Evolutionary conservation across 495 filamentous ascomycete species (phyloP).

Genomic region (Letharia lupina): DNA sequence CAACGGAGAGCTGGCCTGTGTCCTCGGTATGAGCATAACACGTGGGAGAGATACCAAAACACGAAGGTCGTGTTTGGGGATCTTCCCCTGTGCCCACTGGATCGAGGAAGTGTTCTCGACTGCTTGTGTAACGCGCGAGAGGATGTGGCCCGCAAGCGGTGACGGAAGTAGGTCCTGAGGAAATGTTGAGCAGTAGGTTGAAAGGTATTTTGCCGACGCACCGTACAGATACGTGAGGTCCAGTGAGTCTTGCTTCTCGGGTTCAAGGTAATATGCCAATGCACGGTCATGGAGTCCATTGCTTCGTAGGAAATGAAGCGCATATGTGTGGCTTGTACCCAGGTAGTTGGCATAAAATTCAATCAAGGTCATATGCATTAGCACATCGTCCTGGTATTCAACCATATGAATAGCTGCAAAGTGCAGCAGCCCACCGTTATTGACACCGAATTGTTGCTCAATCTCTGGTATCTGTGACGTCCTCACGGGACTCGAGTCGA

Average conservation of each 20-base stretch:
- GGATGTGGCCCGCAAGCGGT: conserved; percentile 35
- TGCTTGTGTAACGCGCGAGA: conserved; percentile 37
- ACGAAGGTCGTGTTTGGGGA: conserved; percentile 46
- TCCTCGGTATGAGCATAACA: conserved; percentile 42
- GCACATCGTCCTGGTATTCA: conserved; percentile 54
- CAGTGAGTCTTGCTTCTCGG: conserved; percentile 42
- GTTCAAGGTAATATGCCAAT: conserved; percentile 46
- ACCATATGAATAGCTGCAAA: conserved; percentile 71
- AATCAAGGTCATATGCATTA: conserved; percentile 73
- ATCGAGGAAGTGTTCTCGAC: conserved; percentile 36
- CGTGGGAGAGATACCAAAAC: conserved; percentile 52
- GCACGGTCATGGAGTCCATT: conserved; percentile 44
- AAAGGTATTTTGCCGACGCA: conserved; percentile 49
- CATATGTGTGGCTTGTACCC: conserved; percentile 38
- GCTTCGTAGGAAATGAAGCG: conserved; percentile 47
- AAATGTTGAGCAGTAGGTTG: conserved; percentile 47
- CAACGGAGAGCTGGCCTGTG: conserved; percentile 39
- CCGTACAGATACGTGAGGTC: conserved; percentile 46
- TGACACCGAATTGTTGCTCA: conserved; percentile 44
- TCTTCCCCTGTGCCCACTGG: conserved; percentile 45
- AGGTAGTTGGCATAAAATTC: conserved; percentile 67
- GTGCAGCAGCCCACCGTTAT: conserved; percentile 54
- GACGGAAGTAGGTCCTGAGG: conserved; percentile 44
- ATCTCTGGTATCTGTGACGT: conserved; percentile 51
- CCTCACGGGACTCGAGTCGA: conserved; percentile 56